Evolutionary conservation across 805 yeast species (phyloP).

Genomic region (Candida krabiensis): DNA sequence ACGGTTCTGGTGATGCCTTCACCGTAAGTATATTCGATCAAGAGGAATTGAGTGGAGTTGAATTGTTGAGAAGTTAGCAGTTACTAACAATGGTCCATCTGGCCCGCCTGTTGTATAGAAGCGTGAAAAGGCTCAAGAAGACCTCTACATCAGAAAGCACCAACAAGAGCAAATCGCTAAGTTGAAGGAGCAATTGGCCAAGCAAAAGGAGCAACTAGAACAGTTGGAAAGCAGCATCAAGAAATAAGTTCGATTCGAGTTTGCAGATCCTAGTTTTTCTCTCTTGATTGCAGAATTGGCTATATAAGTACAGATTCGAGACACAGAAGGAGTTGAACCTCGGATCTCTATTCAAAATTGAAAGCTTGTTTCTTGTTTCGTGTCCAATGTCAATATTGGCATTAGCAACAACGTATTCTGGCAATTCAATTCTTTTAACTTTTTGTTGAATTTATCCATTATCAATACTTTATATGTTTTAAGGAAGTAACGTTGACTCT

Average conservation of each 20-base stretch:
- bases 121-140: conserved; percentile 93
- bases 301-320: too few relatives aligned
- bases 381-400: too few relatives aligned
- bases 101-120: too few relatives aligned
- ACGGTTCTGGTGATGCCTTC: conserved; percentile 58
- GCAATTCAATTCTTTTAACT: too few relatives aligned
- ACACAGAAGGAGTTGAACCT: not conserved
- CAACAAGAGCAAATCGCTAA: conserved; percentile 84
- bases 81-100: too few relatives aligned
- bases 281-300: too few relatives aligned
- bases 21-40: conserved; percentile 38
- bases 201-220: conserved; percentile 63
- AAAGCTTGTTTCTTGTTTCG: too few relatives aligned
- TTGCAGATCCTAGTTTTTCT: not conserved
- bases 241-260: conserved; percentile 7
- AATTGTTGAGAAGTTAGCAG: too few relatives aligned
- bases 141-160: conserved; percentile 78
- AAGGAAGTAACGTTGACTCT: conserved; percentile 4
- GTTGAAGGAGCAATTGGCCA: conserved; percentile 72
- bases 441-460: too few relatives aligned
- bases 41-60: conserved; percentile 2
- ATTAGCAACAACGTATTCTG: too few relatives aligned
- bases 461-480: not conserved
- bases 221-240: conserved; percentile 52
- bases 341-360: not conserved